Evolutionary conservation across 768 basidiomycete genomes (phyloP), one percentile per base, ranked within the genome.

Genomic region (Cystoderma amianthinum): DNA sequence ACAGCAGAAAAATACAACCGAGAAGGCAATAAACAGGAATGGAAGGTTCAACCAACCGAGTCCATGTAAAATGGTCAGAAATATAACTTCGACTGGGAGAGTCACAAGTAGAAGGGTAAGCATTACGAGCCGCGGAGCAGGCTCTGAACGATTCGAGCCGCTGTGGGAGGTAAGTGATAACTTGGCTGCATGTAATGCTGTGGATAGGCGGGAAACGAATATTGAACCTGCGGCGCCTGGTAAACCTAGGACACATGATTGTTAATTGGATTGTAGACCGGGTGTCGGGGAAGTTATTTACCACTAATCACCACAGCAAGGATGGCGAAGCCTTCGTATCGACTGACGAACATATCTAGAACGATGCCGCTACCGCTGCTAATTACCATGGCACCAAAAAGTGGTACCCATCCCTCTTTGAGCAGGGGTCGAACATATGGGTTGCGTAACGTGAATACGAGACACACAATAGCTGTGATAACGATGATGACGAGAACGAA

Each of bases 181-280:
- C 45, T 74, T 70, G 0, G 76, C 72, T 0, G 80, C 71, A 47
- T 99, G 96, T 16, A 97, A 68, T 0, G 83, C 71, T 0, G 96
- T 98, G 1, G 93, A 95, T 3, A 96, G 68, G 5, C 96, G 77
- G 2, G 94, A 96, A 25, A 93, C 82, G 47, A 89, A 82, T 51
- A 98, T 91, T 11, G 90, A 82, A 2, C 94, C 94, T 2, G 93
- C 84, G 32, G 84, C 82, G 9, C 94, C 95, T 0, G 92, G 87
- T 11, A 99, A 63, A 38, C 89, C 87, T 83, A 48, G 1, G n/a
- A 34, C 39, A 30, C 20, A 39, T n/a, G n/a, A n/a, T n/a, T n/a
- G n/a, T n/a, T n/a, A n/a, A n/a, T n/a, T n/a, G n/a, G n/a, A n/a
- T n/a, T n/a, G n/a, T n/a, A n/a, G n/a, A n/a, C n/a, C n/a, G n/a